Evolutionary conservation across 805 yeast genomes (phyloP).

Genomic region (Pichia ethanolica): DNA sequence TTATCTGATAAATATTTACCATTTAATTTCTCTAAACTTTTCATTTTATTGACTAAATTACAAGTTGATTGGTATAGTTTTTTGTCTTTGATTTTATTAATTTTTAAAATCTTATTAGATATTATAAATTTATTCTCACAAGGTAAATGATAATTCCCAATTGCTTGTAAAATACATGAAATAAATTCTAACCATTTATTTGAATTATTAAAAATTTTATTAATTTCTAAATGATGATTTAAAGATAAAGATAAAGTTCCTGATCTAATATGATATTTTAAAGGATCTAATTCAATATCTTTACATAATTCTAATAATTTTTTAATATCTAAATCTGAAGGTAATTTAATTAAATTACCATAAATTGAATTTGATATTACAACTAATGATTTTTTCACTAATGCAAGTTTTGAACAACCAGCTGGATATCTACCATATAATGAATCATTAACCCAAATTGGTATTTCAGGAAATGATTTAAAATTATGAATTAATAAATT

Average conservation of each 20-base stretch:
- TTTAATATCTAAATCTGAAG: slow-evolving; percentile 20
- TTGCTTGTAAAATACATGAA: slow-evolving; percentile 18
- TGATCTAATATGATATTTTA: slow-evolving; percentile 39
- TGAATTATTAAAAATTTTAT: slow-evolving; percentile 11
- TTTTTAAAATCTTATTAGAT: slow-evolving; percentile 19
- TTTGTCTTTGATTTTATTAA: slow-evolving; percentile 10
- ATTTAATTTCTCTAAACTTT: slow-evolving; percentile 2
- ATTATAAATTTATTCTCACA: slow-evolving; percentile 10
- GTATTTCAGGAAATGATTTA: slow-evolving; percentile 35
- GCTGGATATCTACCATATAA: slow-evolving; percentile 43
- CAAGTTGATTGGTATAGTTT: slow-evolving; percentile 5
- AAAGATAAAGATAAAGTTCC: slow-evolving; percentile 15
- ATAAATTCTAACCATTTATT: slow-evolving; percentile 13
- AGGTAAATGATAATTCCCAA: slow-evolving; percentile 12
- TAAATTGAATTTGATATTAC: slow-evolving; percentile 29
- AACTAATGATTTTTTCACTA: slow-evolving; percentile 34
- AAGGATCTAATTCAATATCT: slow-evolving; percentile 40
- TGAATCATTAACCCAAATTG: slow-evolving; percentile 31
- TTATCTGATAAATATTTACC: slow-evolving; percentile 2
- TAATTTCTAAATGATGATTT: slow-evolving; percentile 11
- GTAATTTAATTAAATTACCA: slow-evolving; percentile 34
- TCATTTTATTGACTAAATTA: slow-evolving; percentile 6
- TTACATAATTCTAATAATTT: slow-evolving; percentile 36
- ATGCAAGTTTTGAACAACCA: slow-evolving; percentile 42
- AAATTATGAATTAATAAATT: slow-evolving; percentile 27